Percentiles rank a stretch among this genome's conserved stretches.
These are phyloP conservation scores for Tolypocladium ovalisporum DNA, from an alignment of 2,329 filamentous ascomycete species.

Conservation along the genomic window DNA sequence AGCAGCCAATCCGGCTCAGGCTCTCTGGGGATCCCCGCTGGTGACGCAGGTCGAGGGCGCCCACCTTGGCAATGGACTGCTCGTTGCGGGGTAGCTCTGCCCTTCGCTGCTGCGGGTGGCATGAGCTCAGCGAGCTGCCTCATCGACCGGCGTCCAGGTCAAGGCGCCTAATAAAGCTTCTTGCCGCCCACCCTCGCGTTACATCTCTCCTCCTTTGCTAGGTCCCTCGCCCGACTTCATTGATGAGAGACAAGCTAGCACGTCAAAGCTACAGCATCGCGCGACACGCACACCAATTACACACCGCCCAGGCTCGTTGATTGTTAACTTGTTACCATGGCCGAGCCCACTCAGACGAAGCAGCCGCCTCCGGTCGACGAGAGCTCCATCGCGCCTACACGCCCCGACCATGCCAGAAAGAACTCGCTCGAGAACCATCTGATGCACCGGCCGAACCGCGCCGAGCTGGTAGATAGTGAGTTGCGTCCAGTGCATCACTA, in stretches of 20 bases:
- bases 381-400: conserved; percentile 39
- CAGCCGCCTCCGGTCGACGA: conserved; percentile 30
- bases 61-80: neutral
- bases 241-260: neutral
- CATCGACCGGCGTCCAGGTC: neutral
- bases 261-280: neutral
- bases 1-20: neutral
- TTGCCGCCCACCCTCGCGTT: neutral
- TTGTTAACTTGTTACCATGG: no score
- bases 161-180: conserved; percentile 1
- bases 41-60: neutral
- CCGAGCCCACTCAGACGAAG: conserved; percentile 13
- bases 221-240: neutral
- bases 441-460: conserved; percentile 61
- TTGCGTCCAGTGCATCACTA: conserved; percentile 4
- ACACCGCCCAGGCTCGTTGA: neutral
- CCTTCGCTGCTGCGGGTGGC: no score
- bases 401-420: conserved; percentile 42
- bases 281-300: neutral
- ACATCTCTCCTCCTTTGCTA: neutral
- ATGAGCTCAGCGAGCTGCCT: neutral
- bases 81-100: neutral
- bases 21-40: neutral
- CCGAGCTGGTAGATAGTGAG: conserved; percentile 71
- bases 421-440: conserved; percentile 67